Percentiles rank a stretch among this genome's conserved stretches.
These are phyloP conservation scores for Pugionium cornutum DNA, from an alignment of 345 rosid species.

Conservation along the genomic window DNA sequence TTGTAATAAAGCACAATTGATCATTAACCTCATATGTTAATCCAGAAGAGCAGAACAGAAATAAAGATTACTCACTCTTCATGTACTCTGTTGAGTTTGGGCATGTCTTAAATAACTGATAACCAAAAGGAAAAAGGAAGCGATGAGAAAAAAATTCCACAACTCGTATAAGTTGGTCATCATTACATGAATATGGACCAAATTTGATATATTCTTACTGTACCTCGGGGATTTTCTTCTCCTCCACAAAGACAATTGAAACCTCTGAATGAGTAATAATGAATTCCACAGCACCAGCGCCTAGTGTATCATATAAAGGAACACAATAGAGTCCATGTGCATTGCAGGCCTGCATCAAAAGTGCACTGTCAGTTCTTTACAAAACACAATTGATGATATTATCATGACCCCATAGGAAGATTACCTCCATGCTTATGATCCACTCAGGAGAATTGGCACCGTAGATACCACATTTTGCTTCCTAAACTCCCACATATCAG, in stretches of 20 bases:
- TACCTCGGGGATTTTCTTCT: conserved; percentile 79
- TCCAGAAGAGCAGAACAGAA: conserved; percentile 1
- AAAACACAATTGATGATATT: conserved; percentile 7
- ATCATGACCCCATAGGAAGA: conserved; percentile 2
- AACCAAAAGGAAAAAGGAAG: conserved; percentile 3
- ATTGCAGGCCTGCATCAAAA: conserved; percentile 74
- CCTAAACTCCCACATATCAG: conserved; percentile 42
- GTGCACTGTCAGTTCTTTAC: not conserved
- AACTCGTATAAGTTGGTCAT: not conserved
- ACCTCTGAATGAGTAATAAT: conserved; percentile 74
- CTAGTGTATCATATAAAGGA: conserved; percentile 85
- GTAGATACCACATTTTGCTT: conserved; percentile 75
- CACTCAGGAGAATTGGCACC: conserved; percentile 79
- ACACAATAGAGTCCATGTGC: conserved; percentile 87
- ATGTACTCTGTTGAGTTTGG: conserved; percentile 54
- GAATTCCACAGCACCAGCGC: conserved; percentile 80
- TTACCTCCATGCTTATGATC: conserved; percentile 94
- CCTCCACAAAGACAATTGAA: conserved; percentile 74
- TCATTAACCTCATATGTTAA: conserved; percentile 17
- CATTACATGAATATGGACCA: not conserved
- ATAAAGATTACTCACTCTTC: conserved; percentile 53
- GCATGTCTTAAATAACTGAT: conserved; percentile 72
- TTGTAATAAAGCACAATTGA: conserved; percentile 9
- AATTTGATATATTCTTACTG: not conserved
- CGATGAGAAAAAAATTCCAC: conserved; percentile 1